These are phyloP conservation scores for Bruguiera hainesii DNA, from an alignment of 441 rosid species.

Conservation along the genomic window DNA sequence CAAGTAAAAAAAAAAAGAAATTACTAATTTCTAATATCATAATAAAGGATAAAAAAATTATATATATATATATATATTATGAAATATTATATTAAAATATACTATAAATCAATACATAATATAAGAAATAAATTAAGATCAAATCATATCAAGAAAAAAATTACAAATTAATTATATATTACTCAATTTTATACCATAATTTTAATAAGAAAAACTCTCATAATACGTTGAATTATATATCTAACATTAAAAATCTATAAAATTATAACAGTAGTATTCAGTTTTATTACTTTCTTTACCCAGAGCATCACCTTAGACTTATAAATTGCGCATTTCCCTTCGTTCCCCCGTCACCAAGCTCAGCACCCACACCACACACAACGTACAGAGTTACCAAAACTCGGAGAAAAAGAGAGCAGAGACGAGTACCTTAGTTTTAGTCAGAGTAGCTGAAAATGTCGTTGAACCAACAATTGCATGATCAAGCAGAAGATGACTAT, in stretches of 20 bases:
- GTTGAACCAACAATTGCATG: constrained; percentile 31
- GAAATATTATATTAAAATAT: too few species aligned
- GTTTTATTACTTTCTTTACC: constrained; percentile 10
- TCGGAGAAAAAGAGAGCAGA: background rate
- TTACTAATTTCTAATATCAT: too few species aligned
- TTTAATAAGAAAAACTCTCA: constrained; percentile 16
- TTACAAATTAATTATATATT: too few species aligned
- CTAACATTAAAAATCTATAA: constrained; percentile 26
- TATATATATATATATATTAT: too few species aligned
- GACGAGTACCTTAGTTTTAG: background rate
- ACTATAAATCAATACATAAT: too few species aligned
- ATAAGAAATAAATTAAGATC: too few species aligned
- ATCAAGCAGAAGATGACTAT: constrained; percentile 56
- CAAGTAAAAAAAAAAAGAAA: too few species aligned
- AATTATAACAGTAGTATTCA: constrained; percentile 17
- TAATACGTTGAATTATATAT: constrained; percentile 28
- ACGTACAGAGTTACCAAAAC: background rate
- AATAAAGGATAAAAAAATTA: too few species aligned
- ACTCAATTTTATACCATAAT: too few species aligned
- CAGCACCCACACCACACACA: background rate
- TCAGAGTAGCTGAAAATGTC: constrained; percentile 36
- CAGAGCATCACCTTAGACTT: constrained; percentile 21
- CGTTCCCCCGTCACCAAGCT: constrained; percentile 18
- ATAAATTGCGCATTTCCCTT: constrained; percentile 30
- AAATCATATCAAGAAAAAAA: too few species aligned